Evolutionary conservation across 2,329 filamentous ascomycete genomes (phyloP).

Genomic region (Aphanoascus verrucosus): DNA sequence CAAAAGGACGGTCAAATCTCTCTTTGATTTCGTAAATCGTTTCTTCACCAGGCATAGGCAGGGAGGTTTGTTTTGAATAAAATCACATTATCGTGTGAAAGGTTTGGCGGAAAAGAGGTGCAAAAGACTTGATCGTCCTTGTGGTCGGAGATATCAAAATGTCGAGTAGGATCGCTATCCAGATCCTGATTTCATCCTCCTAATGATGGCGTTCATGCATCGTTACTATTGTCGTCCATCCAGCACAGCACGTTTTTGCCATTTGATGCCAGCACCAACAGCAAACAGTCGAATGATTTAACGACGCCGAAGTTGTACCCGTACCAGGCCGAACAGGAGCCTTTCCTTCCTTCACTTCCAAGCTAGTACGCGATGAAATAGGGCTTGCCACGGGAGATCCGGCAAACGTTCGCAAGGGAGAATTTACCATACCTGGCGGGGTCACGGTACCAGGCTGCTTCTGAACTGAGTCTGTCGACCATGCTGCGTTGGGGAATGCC

Average conservation of each 20-base stretch:
- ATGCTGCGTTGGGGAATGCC: constrained; percentile 18
- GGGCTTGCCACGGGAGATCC: neutral
- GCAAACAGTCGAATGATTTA: constrained; percentile 50
- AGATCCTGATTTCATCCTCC: neutral
- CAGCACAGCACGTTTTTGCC: constrained; percentile 57
- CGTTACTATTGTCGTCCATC: constrained; percentile 56
- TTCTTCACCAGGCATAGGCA: too few relatives aligned
- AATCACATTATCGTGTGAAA: too few relatives aligned
- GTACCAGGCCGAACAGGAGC: neutral
- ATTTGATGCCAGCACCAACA: constrained; percentile 64
- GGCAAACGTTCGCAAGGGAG: neutral
- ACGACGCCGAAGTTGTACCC: constrained; percentile 4
- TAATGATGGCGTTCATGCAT: constrained; percentile 49
- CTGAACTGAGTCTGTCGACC: neutral
- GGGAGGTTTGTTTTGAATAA: too few relatives aligned
- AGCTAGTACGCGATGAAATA: constrained; percentile 4
- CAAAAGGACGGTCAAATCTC: too few relatives aligned
- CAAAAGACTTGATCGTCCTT: too few relatives aligned
- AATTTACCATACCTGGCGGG: neutral
- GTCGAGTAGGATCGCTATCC: too few relatives aligned
- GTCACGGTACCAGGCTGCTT: neutral
- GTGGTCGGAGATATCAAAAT: too few relatives aligned
- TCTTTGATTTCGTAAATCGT: too few relatives aligned
- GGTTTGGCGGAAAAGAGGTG: too few relatives aligned
- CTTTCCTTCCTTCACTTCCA: constrained; percentile 9